Evolutionary conservation across 345 rosid species (phyloP).

Genomic region (Bruguiera sexangula): DNA sequence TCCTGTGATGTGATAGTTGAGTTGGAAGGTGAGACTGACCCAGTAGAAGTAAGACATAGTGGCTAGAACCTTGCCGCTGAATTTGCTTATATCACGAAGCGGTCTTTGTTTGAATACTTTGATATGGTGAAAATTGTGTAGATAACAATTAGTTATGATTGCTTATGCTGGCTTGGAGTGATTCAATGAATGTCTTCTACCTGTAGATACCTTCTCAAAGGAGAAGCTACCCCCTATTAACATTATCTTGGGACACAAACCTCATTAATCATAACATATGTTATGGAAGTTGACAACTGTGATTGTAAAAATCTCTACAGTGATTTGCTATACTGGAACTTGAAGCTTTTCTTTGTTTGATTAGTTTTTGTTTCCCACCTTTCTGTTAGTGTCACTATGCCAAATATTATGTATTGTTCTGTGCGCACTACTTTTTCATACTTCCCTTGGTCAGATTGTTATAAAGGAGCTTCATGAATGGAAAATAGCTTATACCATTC

Average conservation of each 20-base stretch:
- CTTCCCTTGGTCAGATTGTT: conserved; percentile 46
- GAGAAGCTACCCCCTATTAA: too few relatives aligned
- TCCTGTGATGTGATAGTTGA: conserved; percentile 70
- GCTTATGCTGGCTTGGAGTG: background rate
- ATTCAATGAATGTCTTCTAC: background rate
- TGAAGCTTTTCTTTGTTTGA: too few relatives aligned
- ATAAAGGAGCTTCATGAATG: conserved; percentile 83
- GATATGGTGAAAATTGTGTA: background rate
- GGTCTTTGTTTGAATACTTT: background rate
- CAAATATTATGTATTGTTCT: background rate
- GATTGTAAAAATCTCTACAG: too few relatives aligned
- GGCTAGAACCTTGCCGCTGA: background rate
- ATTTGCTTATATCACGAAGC: background rate
- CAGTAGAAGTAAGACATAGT: conserved; percentile 53
- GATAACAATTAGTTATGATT: background rate
- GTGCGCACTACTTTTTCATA: background rate
- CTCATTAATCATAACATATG: too few relatives aligned
- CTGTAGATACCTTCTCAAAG: too few relatives aligned
- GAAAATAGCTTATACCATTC: conserved; percentile 75
- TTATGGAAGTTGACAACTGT: too few relatives aligned
- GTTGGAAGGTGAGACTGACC: conserved; percentile 85
- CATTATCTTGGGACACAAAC: too few relatives aligned
- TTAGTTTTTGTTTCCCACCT: too few relatives aligned
- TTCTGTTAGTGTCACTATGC: too few relatives aligned
- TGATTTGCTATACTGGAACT: too few relatives aligned